Conservation (phyloP, 2,329 filamentous ascomycete species). For the Diaporthe sp. region DNA sequence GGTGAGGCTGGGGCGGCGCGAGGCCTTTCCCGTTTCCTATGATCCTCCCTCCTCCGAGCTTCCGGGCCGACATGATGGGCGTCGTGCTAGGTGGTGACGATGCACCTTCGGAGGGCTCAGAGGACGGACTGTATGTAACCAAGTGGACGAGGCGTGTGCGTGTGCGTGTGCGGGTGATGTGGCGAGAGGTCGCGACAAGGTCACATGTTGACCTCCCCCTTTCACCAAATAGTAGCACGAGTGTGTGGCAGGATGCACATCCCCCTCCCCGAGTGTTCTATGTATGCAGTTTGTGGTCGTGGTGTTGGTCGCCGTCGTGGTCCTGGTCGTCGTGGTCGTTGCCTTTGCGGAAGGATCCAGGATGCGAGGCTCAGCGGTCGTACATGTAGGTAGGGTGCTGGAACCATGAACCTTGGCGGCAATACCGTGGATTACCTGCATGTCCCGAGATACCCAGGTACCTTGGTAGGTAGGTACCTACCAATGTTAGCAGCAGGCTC, state of each 20-base stretch:
- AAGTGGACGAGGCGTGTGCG: neutral
- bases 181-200: constrained; percentile 10
- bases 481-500: neutral
- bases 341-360: neutral
- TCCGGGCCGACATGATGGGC: constrained; percentile 81
- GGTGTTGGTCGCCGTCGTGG: neutral
- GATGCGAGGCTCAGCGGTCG: constrained; percentile 7
- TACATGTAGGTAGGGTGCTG: neutral
- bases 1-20: constrained; percentile 68
- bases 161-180: neutral
- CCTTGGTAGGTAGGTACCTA: neutral
- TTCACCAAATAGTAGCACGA: neutral
- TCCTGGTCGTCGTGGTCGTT: neutral
- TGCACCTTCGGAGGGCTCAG: constrained; percentile 29
- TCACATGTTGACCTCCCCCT: constrained; percentile 10
- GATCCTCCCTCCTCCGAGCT: constrained; percentile 92
- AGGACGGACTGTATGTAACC: neutral
- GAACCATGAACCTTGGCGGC: constrained; percentile 25
- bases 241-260: neutral
- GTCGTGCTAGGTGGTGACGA: constrained; percentile 25
- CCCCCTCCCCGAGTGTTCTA: neutral
- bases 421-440: neutral
- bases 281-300: too few species aligned
- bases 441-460: neutral
- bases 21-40: constrained; percentile 88